These are phyloP conservation scores for Alliaria petiolata DNA, from an alignment of 345 rosid species.

Conservation along the genomic window DNA sequence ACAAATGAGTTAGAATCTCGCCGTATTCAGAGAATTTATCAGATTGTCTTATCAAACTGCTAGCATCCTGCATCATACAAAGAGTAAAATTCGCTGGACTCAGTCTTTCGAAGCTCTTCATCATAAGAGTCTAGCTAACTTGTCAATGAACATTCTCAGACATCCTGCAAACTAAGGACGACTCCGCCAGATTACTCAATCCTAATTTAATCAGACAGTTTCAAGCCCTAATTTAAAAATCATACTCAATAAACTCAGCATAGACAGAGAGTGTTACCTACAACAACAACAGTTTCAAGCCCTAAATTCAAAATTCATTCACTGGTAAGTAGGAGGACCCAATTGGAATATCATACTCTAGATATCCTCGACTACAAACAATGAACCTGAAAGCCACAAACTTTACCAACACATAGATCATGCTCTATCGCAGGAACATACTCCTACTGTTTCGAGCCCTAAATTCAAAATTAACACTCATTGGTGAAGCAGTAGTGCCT, in stretches of 20 bases:
- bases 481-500: neutral
- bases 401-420: neutral
- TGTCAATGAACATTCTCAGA: neutral
- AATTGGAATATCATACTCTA: neutral
- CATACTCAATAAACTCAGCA: constrained; percentile 5
- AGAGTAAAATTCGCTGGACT: neutral
- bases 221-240: neutral
- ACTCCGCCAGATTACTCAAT: neutral
- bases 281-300: neutral
- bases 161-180: neutral
- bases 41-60: constrained; percentile 71
- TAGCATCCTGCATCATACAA: constrained; percentile 52
- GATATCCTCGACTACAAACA: neutral
- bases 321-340: neutral
- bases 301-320: neutral
- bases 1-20: constrained; percentile 58
- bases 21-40: constrained; percentile 65
- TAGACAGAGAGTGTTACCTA: neutral
- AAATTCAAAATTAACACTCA: neutral
- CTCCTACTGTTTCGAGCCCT: neutral
- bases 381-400: constrained; percentile 16
- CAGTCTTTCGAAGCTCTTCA: neutral
- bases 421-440: neutral
- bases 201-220: neutral
- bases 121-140: neutral